Evolutionary conservation across 495 filamentous ascomycete species (phyloP), one percentile per base, ranked within the genome.

Genomic region (Hyaloscypha variabilis): DNA sequence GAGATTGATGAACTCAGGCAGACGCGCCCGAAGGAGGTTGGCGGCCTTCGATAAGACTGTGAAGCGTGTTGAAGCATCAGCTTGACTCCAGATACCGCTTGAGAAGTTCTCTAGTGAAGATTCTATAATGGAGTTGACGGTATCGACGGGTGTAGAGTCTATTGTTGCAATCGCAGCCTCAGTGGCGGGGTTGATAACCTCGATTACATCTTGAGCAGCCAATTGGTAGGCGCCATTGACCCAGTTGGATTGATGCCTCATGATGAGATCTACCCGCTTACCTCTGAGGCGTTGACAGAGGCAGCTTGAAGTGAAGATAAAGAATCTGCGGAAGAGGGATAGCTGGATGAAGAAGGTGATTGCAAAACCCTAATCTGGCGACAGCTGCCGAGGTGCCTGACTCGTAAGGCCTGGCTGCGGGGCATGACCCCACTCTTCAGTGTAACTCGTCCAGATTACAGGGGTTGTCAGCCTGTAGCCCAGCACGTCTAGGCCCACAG

Each of bases 41-140:
- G 87, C 85, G 39, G 82, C 81, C 63, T 78, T 83, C 21, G 87
- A 83, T 19, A 90, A 77, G 6, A 88, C 81, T 34, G 79, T 74
- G 52, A 84, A 85, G 39, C 85, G 81, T 23, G 77, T 71, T 46
- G 83, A 81, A 23, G 79, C 77, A 56, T 84, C 79, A 8, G 83
- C 81, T 5, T 78, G 79, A 36, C 84, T 83, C 87, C 87, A 90
- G n/a, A 78, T 36, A 42, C 86, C 85, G 1, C 79, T 77, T 50
- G 79, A 76, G 77, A 84, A 89, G 31, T 63, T 67, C 24, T 52
- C 8, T 3, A 59, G 42, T 26, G 65, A 67, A 1, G 59, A 58
- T 28, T 10, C 23, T 11, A 67, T 58, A 23, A 67, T 63, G 21
- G 58, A 14, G 46, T 58, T 63, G 23, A 67, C 53, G 1, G 39